Percentiles rank a stretch among this genome's conserved stretches.
These are phyloP conservation scores for Venustampulla echinocandica DNA, from an alignment of 495 filamentous ascomycete species.

Conservation along the genomic window DNA sequence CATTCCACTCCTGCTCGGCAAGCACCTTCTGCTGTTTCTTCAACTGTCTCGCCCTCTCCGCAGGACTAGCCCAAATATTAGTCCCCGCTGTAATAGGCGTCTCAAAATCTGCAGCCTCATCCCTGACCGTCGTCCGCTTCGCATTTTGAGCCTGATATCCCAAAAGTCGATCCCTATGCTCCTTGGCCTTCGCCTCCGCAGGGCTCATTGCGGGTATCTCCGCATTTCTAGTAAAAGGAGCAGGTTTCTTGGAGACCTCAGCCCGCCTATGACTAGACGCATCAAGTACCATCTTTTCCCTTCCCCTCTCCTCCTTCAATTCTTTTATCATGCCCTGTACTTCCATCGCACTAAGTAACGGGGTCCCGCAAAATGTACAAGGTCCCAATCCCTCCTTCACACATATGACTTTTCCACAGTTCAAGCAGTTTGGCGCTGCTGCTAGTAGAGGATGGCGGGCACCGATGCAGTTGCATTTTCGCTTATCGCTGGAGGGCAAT, in stretches of 20 bases:
- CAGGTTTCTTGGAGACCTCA: conserved; percentile 43
- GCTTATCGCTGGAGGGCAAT: conserved; percentile 33
- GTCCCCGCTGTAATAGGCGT: conserved; percentile 54
- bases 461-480: conserved; percentile 77
- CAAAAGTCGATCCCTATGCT: conserved; percentile 77
- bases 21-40: conserved; percentile 86
- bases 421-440: conserved; percentile 84
- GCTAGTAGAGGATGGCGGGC: conserved; percentile 74
- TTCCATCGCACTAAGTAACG: conserved; percentile 61
- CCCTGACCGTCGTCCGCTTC: conserved; percentile 74
- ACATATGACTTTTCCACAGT: conserved; percentile 95
- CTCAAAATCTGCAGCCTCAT: conserved; percentile 93
- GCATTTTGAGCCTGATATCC: conserved; percentile 85
- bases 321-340: conserved; percentile 79
- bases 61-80: conserved; percentile 81
- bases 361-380: conserved; percentile 80
- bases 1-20: conserved; percentile 83
- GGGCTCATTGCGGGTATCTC: conserved; percentile 28
- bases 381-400: conserved; percentile 89
- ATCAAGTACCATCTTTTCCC: conserved; percentile 74
- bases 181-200: conserved; percentile 49
- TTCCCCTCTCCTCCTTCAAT: conserved; percentile 75
- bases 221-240: conserved; percentile 36
- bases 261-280: conserved; percentile 56
- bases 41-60: conserved; percentile 76